These are phyloP conservation scores for Mycena rosella DNA, from an alignment of 768 basidiomycete species.

Conservation along the genomic window DNA sequence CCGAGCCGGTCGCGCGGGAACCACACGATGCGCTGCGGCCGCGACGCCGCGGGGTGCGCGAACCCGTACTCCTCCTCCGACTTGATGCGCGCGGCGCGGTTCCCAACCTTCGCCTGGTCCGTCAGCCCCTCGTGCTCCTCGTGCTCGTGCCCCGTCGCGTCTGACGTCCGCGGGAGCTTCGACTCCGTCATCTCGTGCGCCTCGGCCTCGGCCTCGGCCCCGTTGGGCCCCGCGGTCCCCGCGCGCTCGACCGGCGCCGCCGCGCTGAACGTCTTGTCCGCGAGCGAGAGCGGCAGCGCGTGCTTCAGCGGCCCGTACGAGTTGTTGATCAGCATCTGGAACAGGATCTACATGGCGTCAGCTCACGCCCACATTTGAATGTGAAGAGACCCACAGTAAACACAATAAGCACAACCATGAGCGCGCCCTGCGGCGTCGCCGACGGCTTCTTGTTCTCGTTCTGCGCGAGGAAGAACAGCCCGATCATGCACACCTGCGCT, in stretches of 20 bases:
- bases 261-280: conserved; percentile 71
- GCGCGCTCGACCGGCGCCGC: conserved; percentile 26
- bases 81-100: conserved; percentile 27
- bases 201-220: conserved; percentile 33
- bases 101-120: conserved; percentile 20
- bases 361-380: not conserved
- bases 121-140: conserved; percentile 31
- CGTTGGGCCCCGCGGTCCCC: conserved; percentile 12
- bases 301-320: conserved; percentile 85
- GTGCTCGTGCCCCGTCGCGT: not conserved
- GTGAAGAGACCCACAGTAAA: conserved; percentile 74
- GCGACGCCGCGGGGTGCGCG: conserved; percentile 85
- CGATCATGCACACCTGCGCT: conserved; percentile 74
- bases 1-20: conserved; percentile 81
- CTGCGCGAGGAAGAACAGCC: conserved; percentile 90
- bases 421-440: conserved; percentile 78
- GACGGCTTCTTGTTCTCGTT: conserved; percentile 64
- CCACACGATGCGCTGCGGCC: conserved; percentile 87
- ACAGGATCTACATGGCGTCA: conserved; percentile 64
- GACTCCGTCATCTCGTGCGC: conserved; percentile 34
- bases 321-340: conserved; percentile 78
- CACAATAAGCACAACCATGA: conserved; percentile 89
- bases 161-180: conserved; percentile 24
- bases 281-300: conserved; percentile 83
- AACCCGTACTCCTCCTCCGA: conserved; percentile 73